Evolutionary conservation across 2,329 filamentous ascomycete species (phyloP).

Genomic region (Botrytis porri): DNA sequence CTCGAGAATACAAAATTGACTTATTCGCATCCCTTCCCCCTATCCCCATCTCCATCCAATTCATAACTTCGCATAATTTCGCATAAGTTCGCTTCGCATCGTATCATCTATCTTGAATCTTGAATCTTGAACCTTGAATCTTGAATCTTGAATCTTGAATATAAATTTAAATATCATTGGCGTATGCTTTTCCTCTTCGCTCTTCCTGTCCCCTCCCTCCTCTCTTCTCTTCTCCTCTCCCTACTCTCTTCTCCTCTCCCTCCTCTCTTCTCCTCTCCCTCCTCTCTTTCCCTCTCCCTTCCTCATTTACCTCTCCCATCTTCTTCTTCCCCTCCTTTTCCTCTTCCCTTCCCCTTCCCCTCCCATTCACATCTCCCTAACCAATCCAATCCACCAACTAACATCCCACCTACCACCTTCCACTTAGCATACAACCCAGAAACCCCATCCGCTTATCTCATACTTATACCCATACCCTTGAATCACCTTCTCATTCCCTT

Average conservation of each 20-base stretch:
- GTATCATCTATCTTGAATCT: not conserved
- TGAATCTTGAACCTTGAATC: too few relatives aligned
- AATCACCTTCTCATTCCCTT: not conserved
- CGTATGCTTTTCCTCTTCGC: not conserved
- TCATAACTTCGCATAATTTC: not conserved
- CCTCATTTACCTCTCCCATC: too few relatives aligned
- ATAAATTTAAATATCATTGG: not conserved
- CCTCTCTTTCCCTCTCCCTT: not conserved
- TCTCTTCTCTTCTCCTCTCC: too few relatives aligned
- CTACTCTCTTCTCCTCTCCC: too few relatives aligned
- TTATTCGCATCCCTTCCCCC: too few relatives aligned
- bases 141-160: not conserved
- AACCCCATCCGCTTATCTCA: not conserved
- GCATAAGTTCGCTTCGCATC: not conserved
- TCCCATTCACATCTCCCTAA: not conserved
- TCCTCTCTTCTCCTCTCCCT: not conserved
- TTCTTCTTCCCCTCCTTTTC: too few relatives aligned
- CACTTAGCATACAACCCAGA: not conserved
- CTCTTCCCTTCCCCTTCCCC: not conserved
- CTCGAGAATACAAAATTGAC: not conserved
- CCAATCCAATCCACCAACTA: not conserved
- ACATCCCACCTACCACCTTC: not conserved
- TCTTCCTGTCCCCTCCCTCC: not conserved
- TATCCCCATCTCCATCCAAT: not conserved
- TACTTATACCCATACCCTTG: not conserved